phyloP scores from a whole-genome alignment of 495 filamentous ascomycete species.

The Penicillium goetzii region DNA sequence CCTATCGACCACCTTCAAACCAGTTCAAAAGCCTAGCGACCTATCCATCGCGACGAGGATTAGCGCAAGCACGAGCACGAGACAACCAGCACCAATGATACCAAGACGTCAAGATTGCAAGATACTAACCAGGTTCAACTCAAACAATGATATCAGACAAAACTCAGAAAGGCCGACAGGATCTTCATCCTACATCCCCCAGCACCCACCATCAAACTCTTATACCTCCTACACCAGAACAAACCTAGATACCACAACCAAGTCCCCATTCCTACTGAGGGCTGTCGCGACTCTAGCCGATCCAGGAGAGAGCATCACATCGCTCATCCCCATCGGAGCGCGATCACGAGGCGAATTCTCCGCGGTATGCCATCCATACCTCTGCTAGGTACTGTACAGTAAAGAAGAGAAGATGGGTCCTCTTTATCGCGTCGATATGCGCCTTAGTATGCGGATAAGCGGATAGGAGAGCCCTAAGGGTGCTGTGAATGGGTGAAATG shows the following conservation, averaged over 20 bases:
- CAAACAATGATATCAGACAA: background rate
- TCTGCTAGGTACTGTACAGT: too few species aligned
- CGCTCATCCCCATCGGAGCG: too few species aligned
- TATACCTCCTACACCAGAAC: background rate
- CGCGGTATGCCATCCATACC: background rate
- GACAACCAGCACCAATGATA: background rate
- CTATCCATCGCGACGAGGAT: background rate
- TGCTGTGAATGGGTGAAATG: background rate
- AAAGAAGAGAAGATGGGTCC: background rate
- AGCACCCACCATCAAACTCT: background rate
- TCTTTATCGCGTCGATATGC: background rate
- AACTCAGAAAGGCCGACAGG: background rate
- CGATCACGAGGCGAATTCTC: background rate
- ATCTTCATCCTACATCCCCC: background rate
- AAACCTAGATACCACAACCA: slow-evolving; percentile 1
- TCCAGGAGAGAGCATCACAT: background rate
- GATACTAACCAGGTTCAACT: background rate
- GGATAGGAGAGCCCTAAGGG: background rate
- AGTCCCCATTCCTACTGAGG: slow-evolving; percentile 22
- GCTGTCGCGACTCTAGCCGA: background rate
- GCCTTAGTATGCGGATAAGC: background rate
- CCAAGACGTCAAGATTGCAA: background rate
- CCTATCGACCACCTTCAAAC: background rate
- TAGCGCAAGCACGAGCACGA: background rate
- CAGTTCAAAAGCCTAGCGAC: background rate